These are phyloP conservation scores for Golubevia pallescens DNA, from an alignment of 1,284 basidiomycete genomes.

Conservation along the genomic window DNA sequence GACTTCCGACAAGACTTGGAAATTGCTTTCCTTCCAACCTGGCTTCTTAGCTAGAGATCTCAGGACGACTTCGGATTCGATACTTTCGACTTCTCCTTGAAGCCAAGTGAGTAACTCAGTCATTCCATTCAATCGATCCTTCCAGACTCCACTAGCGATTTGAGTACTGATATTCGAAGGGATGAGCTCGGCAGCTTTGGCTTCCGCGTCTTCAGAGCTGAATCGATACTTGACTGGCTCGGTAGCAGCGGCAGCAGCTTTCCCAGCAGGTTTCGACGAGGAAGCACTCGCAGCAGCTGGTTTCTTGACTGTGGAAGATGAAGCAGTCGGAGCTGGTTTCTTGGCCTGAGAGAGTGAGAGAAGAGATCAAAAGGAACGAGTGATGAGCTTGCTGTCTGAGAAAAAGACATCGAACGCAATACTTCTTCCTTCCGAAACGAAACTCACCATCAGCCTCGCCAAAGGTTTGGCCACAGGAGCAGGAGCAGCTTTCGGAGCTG, in stretches of 20 bases:
- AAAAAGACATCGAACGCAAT: no score
- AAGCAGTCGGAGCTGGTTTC: slow-evolving; percentile 1
- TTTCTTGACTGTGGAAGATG: background rate
- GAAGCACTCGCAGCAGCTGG: slow-evolving; percentile 22
- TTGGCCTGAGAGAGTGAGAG: no score
- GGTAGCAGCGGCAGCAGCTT: slow-evolving; percentile 65
- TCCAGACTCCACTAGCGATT: slow-evolving; percentile 89
- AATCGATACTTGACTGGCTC: slow-evolving; percentile 91
- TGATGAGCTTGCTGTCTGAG: no score
- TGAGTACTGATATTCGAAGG: slow-evolving; percentile 76
- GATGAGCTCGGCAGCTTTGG: slow-evolving; percentile 76
- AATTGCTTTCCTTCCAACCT: slow-evolving; percentile 98
- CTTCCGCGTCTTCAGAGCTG: slow-evolving; percentile 89
- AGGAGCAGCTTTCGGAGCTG: slow-evolving; percentile 14
- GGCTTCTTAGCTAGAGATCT: slow-evolving; percentile 87
- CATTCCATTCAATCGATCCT: slow-evolving; percentile 82
- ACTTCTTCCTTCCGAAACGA: no score
- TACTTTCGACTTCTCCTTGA: slow-evolving; percentile 72
- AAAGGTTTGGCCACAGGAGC: slow-evolving; percentile 17
- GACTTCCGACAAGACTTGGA: slow-evolving; percentile 71
- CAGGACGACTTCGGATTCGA: slow-evolving; percentile 88
- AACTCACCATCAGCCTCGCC: no score
- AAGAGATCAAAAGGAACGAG: no score
- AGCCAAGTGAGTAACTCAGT: slow-evolving; percentile 87
- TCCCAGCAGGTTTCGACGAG: slow-evolving; percentile 14